Conservation (phyloP, 1,139 yeast species). For the Petasospora rhodanensis region DNA sequence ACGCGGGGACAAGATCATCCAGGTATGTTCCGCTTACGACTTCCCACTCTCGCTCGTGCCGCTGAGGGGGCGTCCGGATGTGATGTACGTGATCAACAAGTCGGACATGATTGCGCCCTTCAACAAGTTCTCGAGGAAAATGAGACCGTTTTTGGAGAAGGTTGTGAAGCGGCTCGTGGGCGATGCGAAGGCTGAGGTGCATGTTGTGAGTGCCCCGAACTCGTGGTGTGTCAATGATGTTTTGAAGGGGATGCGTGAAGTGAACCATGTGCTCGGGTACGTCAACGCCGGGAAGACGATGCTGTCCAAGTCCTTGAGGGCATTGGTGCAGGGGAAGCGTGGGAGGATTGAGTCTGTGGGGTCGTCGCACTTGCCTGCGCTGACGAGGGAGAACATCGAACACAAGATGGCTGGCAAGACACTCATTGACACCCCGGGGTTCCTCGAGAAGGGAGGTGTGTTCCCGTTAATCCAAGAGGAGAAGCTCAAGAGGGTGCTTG, state of each 20-base stretch:
- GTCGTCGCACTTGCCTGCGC: constrained; percentile 49
- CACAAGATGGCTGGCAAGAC: constrained; percentile 31
- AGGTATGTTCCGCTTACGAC: constrained; percentile 61
- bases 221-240: constrained; percentile 20
- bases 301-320: constrained; percentile 47
- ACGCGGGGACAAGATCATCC: constrained; percentile 44
- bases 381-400: constrained; percentile 45
- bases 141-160: constrained; percentile 44
- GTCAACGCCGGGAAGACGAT: constrained; percentile 78
- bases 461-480: constrained; percentile 32
- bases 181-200: constrained; percentile 3
- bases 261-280: constrained; percentile 61
- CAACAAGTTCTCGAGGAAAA: constrained; percentile 31
- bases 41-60: constrained; percentile 57
- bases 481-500: constrained; percentile 33
- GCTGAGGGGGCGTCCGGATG: constrained; percentile 29
- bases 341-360: constrained; percentile 15
- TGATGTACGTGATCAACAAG: constrained; percentile 54
- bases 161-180: constrained; percentile 27
- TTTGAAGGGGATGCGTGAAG: constrained; percentile 28
- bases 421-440: constrained; percentile 57
- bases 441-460: constrained; percentile 34
- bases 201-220: constrained; percentile 21
- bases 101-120: constrained; percentile 47
- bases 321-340: constrained; percentile 23